Conservation (phyloP, 169 alveolate genomes). For the Neospora caninum region DNA sequence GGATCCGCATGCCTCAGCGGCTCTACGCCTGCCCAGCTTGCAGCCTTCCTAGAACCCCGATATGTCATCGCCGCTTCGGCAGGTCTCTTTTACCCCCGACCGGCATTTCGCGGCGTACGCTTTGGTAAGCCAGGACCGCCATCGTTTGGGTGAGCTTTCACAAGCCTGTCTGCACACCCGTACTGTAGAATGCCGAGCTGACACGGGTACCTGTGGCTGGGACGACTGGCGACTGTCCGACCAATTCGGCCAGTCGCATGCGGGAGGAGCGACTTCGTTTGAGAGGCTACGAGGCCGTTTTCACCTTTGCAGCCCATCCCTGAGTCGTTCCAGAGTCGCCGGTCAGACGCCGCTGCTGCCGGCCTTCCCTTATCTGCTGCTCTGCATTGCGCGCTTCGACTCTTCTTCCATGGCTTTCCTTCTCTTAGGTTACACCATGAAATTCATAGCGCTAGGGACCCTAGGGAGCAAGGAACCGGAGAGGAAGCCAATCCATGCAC, state of each 20-base stretch:
- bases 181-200: background rate
- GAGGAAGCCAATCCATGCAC: conserved; percentile 61
- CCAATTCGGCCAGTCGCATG: too few relatives aligned
- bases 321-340: too few relatives aligned
- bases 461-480: conserved; percentile 60
- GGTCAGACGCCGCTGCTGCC: too few relatives aligned
- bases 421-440: conserved; percentile 49
- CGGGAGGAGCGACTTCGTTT: too few relatives aligned
- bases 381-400: too few relatives aligned
- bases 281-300: too few relatives aligned
- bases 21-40: conserved; percentile 18
- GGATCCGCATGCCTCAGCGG: conserved; percentile 15
- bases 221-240: background rate
- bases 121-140: conserved; percentile 26
- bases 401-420: too few relatives aligned
- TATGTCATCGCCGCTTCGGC: conserved; percentile 47
- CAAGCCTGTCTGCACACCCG: background rate
- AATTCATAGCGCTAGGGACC: conserved; percentile 51
- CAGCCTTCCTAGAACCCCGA: conserved; percentile 66
- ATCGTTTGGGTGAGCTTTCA: background rate
- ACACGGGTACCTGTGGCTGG: background rate
- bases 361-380: too few relatives aligned
- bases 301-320: too few relatives aligned
- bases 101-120: conserved; percentile 37
- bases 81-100: conserved; percentile 57